These are phyloP conservation scores for Lactarius evosmus DNA, from an alignment of 768 basidiomycete genomes.

Conservation along the genomic window DNA sequence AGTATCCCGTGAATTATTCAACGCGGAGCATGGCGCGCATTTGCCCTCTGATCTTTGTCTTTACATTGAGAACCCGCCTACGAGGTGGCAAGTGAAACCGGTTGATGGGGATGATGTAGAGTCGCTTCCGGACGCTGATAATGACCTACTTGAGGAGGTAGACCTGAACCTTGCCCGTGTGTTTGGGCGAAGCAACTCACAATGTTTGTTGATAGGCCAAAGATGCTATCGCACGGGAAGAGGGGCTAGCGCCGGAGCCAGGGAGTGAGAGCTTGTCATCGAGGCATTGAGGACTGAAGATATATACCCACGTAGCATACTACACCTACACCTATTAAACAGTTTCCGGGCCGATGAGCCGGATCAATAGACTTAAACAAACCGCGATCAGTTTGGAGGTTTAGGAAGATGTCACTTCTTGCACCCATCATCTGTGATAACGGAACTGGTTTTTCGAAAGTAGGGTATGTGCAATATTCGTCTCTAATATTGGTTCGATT, in stretches of 20 bases:
- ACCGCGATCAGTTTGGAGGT: background rate
- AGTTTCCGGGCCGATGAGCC: conserved; percentile 11
- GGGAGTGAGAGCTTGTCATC: conserved; percentile 25
- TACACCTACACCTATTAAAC: too few relatives aligned
- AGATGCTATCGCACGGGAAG: conserved; percentile 29
- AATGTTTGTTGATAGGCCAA: conserved; percentile 33
- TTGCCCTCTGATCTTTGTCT: conserved; percentile 80
- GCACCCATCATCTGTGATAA: conserved; percentile 98
- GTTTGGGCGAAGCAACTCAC: background rate
- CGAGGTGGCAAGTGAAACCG: conserved; percentile 66
- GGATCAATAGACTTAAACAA: conserved; percentile 26
- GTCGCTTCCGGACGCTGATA: conserved; percentile 57
- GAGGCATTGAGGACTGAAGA: background rate
- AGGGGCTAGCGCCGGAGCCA: conserved; percentile 9
- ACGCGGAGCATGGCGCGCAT: conserved; percentile 65
- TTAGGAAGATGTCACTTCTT: conserved; percentile 66
- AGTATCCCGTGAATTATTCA: conserved; percentile 61
- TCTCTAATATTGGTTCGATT: background rate
- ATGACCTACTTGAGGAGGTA: conserved; percentile 58
- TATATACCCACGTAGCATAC: too few relatives aligned
- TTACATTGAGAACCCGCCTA: conserved; percentile 70
- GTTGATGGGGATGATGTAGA: conserved; percentile 54
- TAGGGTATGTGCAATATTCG: conserved; percentile 63
- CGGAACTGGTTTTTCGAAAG: conserved; percentile 95
- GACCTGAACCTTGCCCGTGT: conserved; percentile 11